Base-by-base conservation (phyloP, 495 filamentous ascomycete species). In the Aspergillus taichungensis region DNA sequence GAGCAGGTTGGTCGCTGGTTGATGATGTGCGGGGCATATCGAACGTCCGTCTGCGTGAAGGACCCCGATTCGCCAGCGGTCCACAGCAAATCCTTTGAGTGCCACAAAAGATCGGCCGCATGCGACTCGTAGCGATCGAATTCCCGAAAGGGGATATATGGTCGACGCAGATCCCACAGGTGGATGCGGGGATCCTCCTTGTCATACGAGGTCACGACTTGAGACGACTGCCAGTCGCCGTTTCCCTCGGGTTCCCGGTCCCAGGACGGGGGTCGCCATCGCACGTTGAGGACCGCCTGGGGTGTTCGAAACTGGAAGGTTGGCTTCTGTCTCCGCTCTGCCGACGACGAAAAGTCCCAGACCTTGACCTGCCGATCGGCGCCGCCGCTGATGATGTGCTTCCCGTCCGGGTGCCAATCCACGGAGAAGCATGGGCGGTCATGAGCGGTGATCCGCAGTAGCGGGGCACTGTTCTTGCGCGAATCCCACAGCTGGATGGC, bases 391-490 rank as follows among this genome's bases (percentile, higher is more conserved):
- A 85, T 81, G 11, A 95, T 70, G 61, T 97, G 86, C 47, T 85
- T 85, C 28, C 92, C 92, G 61, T 96, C 91, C 1, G 88, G 88
- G 58, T 98, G 92, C 92, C 94, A 98, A 52, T 94, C 87, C 38
- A 98, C 81, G 5, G 87, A 74, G 45, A 78, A 82, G 55, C 85
- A 94, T 0, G 82, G 76, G 34, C 80, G 84, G 52, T 84, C 77
- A 60, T 98, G 92, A 28, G 88, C 94, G 37, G 84, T 82, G 49
- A 95, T 85, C 53, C 83, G 84, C 42, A 94, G 59, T 46, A 79
- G 58, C 11, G 80, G 74, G 30, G 71, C 71, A 51, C 64, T 78
- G 28, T 64, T 56, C 45, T 78, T 77, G 35, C 82, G 77, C 43
- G 74, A 73, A 59, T 87, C 83, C 83, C 83, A 87, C 44, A 77